A percentile compares a stretch with the other conserved stretches of the same genome.
Evolutionary conservation across 352 stramenopile species (phyloP).

Genomic region (Phytophthora hybrid): DNA sequence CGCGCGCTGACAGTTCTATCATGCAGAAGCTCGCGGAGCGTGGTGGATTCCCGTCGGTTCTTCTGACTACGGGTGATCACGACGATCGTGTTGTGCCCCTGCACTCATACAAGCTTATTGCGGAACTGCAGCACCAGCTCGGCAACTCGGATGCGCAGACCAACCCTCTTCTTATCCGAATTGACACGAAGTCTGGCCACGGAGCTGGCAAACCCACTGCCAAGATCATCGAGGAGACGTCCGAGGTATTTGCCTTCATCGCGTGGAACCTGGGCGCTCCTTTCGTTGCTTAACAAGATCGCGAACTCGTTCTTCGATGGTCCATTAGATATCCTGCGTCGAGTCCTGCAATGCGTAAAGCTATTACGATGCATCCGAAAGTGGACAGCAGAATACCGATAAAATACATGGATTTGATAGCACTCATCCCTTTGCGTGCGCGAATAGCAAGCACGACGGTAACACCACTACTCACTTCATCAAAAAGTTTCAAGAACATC

Average conservation of each 20-base stretch:
- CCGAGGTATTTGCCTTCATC: constrained; percentile 90
- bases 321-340: not conserved
- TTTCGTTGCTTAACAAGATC: constrained; percentile 48
- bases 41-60: constrained; percentile 80
- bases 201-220: constrained; percentile 89
- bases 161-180: constrained; percentile 90
- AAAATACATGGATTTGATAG: not conserved
- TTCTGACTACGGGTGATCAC: constrained; percentile 91
- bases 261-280: constrained; percentile 67
- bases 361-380: too few relatives aligned
- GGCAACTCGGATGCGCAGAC: constrained; percentile 63
- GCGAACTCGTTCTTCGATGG: too few relatives aligned
- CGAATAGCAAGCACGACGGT: too few relatives aligned
- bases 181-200: constrained; percentile 91
- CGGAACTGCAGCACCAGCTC: constrained; percentile 86
- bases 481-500: constrained; percentile 30
- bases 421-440: not conserved
- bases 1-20: constrained; percentile 51
- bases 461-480: not conserved
- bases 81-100: constrained; percentile 92
- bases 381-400: not conserved
- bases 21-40: constrained; percentile 58
- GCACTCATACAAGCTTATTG: constrained; percentile 93
- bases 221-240: constrained; percentile 90
- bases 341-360: too few relatives aligned